Base-by-base conservation (phyloP, 2,329 filamentous ascomycete genomes). In the Amesomyces nigricolor region DNA sequence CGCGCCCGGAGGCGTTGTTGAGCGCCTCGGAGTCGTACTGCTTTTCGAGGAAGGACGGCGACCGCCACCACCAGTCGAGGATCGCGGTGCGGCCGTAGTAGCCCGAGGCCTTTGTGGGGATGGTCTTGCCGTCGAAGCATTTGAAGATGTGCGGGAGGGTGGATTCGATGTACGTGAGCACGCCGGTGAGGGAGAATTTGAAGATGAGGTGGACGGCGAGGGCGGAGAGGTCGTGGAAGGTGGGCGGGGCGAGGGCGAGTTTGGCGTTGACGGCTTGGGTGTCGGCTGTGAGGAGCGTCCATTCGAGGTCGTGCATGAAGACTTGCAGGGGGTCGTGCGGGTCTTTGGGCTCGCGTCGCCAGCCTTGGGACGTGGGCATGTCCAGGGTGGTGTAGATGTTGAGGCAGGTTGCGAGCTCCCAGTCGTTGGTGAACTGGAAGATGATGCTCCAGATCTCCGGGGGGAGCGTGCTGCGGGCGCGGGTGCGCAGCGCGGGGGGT, bases 391-490 rank as follows among this genome's bases (percentile, higher is more conserved):
- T 90, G 66, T 88, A 92, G 44, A 96, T 81, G 54, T 88, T 85
- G 5, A 96, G 76, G 0, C 88, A 86, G 61, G 86, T 86, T 9
- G 92, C 88, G 17, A 95, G 77, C 71, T 96, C 92, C 92, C 92
- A 97, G 69, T 97, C 92, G 43, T 84, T 84, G 0, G 91, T 82
- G 59, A 86, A 83, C 61, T 95, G 88, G 43, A 96, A 83, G 47
- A 97, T 87, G 55, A 92, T 87, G 32, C 87, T 87, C 90, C 91
- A 96, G 39, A 96, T 80, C 71, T 97, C 92, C 0, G 88, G 83
- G 0, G 92, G 92, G 1, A 97, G 75, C 42, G 75, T 75, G 17
- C 71, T 72, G 53, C 72, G 71, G 47, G 69, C 63, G 54, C 64
- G 67, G 42, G 67, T 66, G 45, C 62, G 47, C 6, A 47, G 16